Base-by-base conservation (phyloP, 202 grass and related monocot species). In the Hordeum pubiflorum region DNA sequence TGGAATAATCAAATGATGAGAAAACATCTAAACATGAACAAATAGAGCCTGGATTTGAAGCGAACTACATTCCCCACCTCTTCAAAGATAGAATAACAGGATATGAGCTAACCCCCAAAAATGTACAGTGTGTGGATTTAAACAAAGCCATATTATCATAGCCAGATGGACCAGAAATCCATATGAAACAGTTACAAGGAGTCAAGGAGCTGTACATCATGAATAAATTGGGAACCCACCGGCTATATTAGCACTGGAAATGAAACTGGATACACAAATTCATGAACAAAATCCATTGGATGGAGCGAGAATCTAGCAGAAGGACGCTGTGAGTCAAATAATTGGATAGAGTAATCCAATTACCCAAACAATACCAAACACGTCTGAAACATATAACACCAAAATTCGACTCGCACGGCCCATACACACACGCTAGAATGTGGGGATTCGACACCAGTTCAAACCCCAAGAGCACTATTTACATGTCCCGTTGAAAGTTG, bases 1-100 rank as follows among this genome's bases (percentile, higher is more conserved):
- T 48, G 10, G 46, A 78, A 18, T 36, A 36, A 77, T 27, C 52
- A 46, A 58, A 78, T 70, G 1, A 37, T 6, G n/a, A 36, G 67
- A 65, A 34, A 76, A 18, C 4, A 84, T 38, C 23, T 23, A 69
- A 81, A 27, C 52, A 68, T 26, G 44, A 86, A 67, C n/a, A 63
- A 39, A 32, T 24, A 33, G 2, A 57, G 27, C 9, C 11, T 79
- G 43, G 24, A 12, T 54, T 63, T 21, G 10, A 79, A 79, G 7
- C 5, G 80, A 65, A 26, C 41, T 44, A 66, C 24, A 23, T 44
- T 55, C 15, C 34, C 14, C 5, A 38, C 18, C 38, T 26, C 29
- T 71, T 63, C 8, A 46, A 39, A 9, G 38, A 62, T 24, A 26
- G 3, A 85, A 44, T 20, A 10, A 63, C 39, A 63, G 32, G 69